phyloP scores from a whole-genome alignment of 208 protist genomes.

The Blechomonas ayalai region DNA sequence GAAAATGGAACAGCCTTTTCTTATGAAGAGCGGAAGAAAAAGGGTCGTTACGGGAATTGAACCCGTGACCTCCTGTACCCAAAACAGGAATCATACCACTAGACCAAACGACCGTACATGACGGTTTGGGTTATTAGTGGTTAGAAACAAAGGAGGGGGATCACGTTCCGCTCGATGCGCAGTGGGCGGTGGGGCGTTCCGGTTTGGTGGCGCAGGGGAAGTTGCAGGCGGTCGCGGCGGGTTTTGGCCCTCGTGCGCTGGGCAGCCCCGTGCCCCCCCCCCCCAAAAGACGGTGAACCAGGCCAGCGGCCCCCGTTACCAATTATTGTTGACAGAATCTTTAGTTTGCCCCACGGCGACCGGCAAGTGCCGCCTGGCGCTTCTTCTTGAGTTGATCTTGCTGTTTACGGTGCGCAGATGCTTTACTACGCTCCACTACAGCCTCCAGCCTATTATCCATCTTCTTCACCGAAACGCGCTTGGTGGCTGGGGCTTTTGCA shows the following conservation, averaged over 20 bases:
- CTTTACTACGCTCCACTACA: slow-evolving; percentile 12
- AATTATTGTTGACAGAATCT: neutral
- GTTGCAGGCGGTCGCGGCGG: no score
- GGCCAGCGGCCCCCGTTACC: neutral
- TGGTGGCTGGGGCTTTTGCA: neutral
- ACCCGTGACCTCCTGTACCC: slow-evolving; percentile 91
- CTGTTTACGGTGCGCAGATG: slow-evolving; percentile 17
- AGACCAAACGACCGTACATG: slow-evolving; percentile 90
- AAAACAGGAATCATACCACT: slow-evolving; percentile 93
- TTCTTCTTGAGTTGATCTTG: slow-evolving; percentile 22
- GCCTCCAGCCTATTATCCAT: slow-evolving; percentile 15
- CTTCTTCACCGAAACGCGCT: slow-evolving; percentile 41
- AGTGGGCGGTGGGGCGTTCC: no score
- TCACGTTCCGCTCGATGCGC: no score
- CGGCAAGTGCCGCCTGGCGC: slow-evolving; percentile 16
- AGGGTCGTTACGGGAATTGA: slow-evolving; percentile 89
- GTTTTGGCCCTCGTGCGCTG: no score
- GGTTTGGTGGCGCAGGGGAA: no score
- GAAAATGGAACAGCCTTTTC: no score
- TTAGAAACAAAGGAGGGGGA: no score
- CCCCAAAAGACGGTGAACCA: neutral
- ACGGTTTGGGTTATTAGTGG: no score
- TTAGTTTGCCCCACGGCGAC: slow-evolving; percentile 7
- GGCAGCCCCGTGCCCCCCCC: no score
- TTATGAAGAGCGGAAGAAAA: slow-evolving; percentile 19